Evolutionary conservation across 2,329 filamentous ascomycete genomes (phyloP), one percentile per base, ranked within the genome.

Genomic region (Cyphellophora attinorum): DNA sequence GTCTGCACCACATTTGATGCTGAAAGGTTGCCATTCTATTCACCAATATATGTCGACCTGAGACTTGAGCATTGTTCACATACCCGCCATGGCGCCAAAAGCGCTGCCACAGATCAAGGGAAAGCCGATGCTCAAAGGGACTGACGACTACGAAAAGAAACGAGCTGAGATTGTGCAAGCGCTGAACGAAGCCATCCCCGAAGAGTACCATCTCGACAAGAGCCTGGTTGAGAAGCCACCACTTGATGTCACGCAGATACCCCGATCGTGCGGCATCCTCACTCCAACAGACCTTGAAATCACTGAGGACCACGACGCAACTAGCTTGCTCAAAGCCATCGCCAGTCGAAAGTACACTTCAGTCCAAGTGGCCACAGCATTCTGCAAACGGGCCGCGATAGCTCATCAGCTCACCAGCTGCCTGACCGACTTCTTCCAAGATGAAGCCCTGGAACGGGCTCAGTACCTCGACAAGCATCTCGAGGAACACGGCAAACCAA

Each of bases 381-480:
- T 69, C 32, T 56, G 51, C 37, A 59, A 59, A 34, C 47, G 57
- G 11, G 56, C 58, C 11, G 56, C 54, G 5, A 54, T 60, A 35
- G 57, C 57, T 12, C 58, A 61, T 37, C 57, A 60, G 29, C 34
- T 56, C 15, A 44, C 41, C 14, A 38, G 40, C 29, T 73, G 69
- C 30, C 48, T 73, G 3, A 67, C 65, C 0, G 70, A 76, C 35
- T 64, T 67, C 17, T 62, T 72, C 29, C 69, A 72, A 44, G 56
- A 62, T 2, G 47, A 59, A 6, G 73, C 72, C 1, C 25, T 75
- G 1, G 37, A 57, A n/a, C 58, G 59, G 10, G 70, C 70, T 0
- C 51, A 55, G n/a, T 46, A 59, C 14, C 59, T 74, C 0, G 72
- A 75, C 36, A 51, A 55, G 0, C 58, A 71, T 40, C 38, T 61